Base-by-base conservation (phyloP, 192 early-diverging fungal genomes). In the Powellomyces hirtus region DNA sequence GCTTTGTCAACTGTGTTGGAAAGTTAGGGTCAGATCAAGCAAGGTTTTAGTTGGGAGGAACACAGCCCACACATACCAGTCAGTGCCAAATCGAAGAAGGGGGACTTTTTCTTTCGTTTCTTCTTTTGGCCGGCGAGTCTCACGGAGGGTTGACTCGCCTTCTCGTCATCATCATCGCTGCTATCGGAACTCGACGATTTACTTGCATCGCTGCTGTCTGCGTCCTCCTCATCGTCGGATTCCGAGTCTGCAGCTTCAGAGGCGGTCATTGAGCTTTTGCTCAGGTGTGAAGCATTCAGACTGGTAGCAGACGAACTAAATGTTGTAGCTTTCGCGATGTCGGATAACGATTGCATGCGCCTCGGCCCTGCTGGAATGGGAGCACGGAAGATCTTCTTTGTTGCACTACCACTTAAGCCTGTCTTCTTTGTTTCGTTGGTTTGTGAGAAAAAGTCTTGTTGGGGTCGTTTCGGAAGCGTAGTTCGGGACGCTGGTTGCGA, bases 51-150 rank as follows among this genome's bases (percentile, higher is more conserved):
- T n/a, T n/a, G n/a, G n/a, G n/a, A n/a, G n/a, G n/a, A n/a, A n/a
- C n/a, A n/a, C n/a, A n/a, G n/a, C n/a, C n/a, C n/a, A n/a, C n/a
- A n/a, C 63, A 33, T 53, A 64, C 63, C 63, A 64, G 50, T 29
- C 20, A 35, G 10, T 7, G 63, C 63, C n/a, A 64, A 36, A 14
- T 64, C 63, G 16, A 52, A 33, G 35, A 64, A 64, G 6, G 49
- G 37, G 16, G 42, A 52, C 63, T 64, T 64, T 34, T 44, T 46
- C 31, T 44, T 64, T 14, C 35, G 20, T 49, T 64, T 64, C 18
- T 56, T 56, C 31, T 18, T 56, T 29, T 56, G 53, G 16, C 63
- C 63, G n/a, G 63, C 63, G 10, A 64, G 42, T 34, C 63, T 22
- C 4, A 52, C 29, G 27, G 63, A 22, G 16, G 53, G 53, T 29